These are phyloP conservation scores for Fusarium pseudograminearum DNA, from an alignment of 2,329 filamentous ascomycete genomes.

Conservation along the genomic window DNA sequence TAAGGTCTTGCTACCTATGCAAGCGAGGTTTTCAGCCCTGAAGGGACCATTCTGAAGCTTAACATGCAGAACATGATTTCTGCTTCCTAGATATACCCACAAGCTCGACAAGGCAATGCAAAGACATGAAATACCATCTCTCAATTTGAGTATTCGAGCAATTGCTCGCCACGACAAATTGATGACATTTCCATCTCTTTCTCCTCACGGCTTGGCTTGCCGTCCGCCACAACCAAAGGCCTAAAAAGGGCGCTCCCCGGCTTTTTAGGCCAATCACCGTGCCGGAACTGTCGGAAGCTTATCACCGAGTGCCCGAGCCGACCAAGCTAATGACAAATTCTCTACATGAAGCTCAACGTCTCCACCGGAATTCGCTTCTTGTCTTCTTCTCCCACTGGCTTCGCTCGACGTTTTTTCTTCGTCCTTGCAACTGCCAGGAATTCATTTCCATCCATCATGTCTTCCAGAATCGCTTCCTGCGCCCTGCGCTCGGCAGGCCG, in stretches of 20 bases:
- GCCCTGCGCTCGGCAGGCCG: conserved; percentile 81
- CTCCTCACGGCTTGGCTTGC: conserved; percentile 27
- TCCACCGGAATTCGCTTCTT: conserved; percentile 42
- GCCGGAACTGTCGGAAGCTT: conserved; percentile 43
- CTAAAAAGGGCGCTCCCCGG: conserved; percentile 30
- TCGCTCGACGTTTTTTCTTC: conserved; percentile 37
- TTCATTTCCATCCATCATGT: conserved; percentile 61
- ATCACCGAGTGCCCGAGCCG: conserved; percentile 55
- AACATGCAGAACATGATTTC: background rate
- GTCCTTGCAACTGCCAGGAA: conserved; percentile 43
- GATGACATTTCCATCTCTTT: conserved; percentile 21
- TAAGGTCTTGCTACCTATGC: background rate
- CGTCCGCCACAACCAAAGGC: conserved; percentile 22
- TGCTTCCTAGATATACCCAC: background rate
- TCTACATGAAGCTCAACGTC: conserved; percentile 41
- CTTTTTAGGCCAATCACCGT: conserved; percentile 50
- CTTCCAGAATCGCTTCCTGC: conserved; percentile 73
- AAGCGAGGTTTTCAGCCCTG: background rate
- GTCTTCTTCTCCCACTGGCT: conserved; percentile 37
- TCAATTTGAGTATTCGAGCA: background rate
- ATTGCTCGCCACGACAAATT: conserved; percentile 27
- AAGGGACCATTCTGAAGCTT: background rate
- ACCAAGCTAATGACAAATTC: conserved; percentile 55
- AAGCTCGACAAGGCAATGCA: background rate
- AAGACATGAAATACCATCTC: background rate